phyloP scores from a whole-genome alignment of 805 yeast genomes.

The Candida suzukii region DNA sequence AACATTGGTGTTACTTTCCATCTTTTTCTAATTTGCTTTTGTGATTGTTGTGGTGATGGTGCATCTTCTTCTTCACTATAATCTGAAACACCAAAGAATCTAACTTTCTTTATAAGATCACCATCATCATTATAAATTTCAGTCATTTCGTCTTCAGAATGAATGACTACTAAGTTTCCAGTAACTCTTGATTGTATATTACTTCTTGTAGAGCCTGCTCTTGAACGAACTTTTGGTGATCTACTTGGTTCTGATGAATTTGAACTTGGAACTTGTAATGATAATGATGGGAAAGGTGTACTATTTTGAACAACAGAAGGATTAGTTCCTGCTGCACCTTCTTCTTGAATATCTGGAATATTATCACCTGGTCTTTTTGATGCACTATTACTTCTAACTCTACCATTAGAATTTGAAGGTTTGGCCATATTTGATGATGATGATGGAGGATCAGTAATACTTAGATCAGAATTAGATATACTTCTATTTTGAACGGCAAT shows the following conservation, averaged over 20 bases:
- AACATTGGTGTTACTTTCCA: conserved; percentile 26
- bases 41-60: conserved; percentile 33
- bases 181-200: conserved; percentile 3
- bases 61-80: conserved; percentile 50
- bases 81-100: conserved; percentile 46
- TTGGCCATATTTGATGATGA: conserved; percentile 2
- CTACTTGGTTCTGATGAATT: background rate
- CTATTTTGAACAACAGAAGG: background rate
- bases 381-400: conserved; percentile 15
- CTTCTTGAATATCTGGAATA: conserved; percentile 13
- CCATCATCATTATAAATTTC: conserved; percentile 11
- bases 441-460: conserved; percentile 5
- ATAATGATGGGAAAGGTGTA: background rate
- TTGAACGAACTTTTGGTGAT: background rate
- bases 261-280: background rate
- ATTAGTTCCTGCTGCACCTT: no score
- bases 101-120: conserved; percentile 32
- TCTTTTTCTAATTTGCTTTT: conserved; percentile 27
- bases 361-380: conserved; percentile 15
- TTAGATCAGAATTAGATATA: conserved; percentile 20
- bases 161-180: conserved; percentile 18
- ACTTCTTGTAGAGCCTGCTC: conserved; percentile 1
- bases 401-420: conserved; percentile 7
- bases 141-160: background rate
- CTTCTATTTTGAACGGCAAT: conserved; percentile 14